Evolutionary conservation across 345 rosid genomes (phyloP).

Genomic region (Eutrema yunnanense): DNA sequence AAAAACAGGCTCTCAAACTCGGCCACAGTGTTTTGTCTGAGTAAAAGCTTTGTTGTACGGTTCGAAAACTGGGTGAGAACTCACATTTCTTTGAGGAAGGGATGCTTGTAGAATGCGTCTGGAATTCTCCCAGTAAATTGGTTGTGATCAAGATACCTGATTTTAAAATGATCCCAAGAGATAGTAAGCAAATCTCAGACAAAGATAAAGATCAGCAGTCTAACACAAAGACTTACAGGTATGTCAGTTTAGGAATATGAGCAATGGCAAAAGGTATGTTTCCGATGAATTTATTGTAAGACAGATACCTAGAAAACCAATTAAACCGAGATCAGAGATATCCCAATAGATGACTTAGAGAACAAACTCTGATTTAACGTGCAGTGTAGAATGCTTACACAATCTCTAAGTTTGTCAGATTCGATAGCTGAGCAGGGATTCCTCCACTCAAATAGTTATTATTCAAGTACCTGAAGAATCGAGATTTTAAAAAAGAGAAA

Average conservation of each 20-base stretch:
- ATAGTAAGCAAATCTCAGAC: neutral
- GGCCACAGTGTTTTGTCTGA: neutral
- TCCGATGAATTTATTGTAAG: slow-evolving; percentile 82
- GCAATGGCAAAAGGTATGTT: slow-evolving; percentile 66
- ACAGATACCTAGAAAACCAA: slow-evolving; percentile 57
- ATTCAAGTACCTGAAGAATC: slow-evolving; percentile 57
- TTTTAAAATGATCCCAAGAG: slow-evolving; percentile 12
- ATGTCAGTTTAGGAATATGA: slow-evolving; percentile 69
- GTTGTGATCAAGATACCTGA: slow-evolving; percentile 95
- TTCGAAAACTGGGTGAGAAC: slow-evolving; percentile 19
- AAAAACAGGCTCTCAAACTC: neutral
- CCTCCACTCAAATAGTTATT: slow-evolving; percentile 93
- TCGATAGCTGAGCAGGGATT: slow-evolving; percentile 86
- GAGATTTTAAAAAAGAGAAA: slow-evolving; percentile 4
- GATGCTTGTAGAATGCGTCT: slow-evolving; percentile 72
- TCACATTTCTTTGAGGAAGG: slow-evolving; percentile 88
- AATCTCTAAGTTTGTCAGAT: slow-evolving; percentile 82
- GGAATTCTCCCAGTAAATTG: slow-evolving; percentile 88
- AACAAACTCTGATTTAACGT: neutral
- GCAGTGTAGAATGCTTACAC: slow-evolving; percentile 47
- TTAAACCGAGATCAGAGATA: neutral
- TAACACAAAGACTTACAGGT: slow-evolving; percentile 51
- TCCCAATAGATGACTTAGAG: neutral
- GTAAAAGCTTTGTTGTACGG: neutral
- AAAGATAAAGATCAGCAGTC: neutral